These are phyloP conservation scores for Blastomyces parvus DNA, from an alignment of 2,329 filamentous ascomycete species.

Conservation along the genomic window DNA sequence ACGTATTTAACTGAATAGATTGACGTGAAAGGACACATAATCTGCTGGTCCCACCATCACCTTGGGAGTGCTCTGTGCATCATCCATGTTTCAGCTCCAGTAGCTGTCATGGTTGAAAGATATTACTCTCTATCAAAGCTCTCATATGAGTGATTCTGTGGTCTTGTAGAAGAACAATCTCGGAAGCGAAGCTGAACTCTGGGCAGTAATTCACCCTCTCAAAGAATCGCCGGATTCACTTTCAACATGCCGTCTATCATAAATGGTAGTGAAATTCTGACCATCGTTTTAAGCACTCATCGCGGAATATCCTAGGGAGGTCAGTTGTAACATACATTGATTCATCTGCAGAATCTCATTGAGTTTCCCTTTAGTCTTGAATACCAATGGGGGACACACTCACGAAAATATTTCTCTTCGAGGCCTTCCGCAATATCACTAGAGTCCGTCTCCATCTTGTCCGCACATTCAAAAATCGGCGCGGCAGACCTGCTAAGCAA, in stretches of 20 bases:
- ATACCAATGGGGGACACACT: not conserved
- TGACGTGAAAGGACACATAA: slow-evolving; percentile 11
- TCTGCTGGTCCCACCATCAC: slow-evolving; percentile 54
- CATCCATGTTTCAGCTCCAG: slow-evolving; percentile 53
- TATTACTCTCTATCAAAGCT: slow-evolving; percentile 47
- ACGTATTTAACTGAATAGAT: not conserved
- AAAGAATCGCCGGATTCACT: not conserved
- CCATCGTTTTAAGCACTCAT: not conserved
- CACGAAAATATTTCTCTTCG: slow-evolving; percentile 16
- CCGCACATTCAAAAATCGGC: slow-evolving; percentile 15
- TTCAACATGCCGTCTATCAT: slow-evolving; percentile 22
- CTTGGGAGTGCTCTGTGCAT: slow-evolving; percentile 54
- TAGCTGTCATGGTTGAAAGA: slow-evolving; percentile 46
- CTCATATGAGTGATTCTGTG: slow-evolving; percentile 41
- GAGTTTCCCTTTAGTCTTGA: not conserved
- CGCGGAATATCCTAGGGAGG: not conserved
- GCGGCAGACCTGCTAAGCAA: slow-evolving; percentile 11
- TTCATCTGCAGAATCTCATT: slow-evolving; percentile 9
- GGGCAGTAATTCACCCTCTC: not conserved
- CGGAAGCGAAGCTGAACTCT: slow-evolving; percentile 38
- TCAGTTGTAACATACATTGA: slow-evolving; percentile 8
- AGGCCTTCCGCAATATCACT: slow-evolving; percentile 12
- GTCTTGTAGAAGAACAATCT: slow-evolving; percentile 35
- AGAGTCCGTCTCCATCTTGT: slow-evolving; percentile 14
- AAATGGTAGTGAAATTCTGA: slow-evolving; percentile 35